Percentiles rank a stretch among this genome's conserved stretches.
phyloP scores from a whole-genome alignment of 2,329 filamentous ascomycete genomes.

The Monosporascus sp. region DNA sequence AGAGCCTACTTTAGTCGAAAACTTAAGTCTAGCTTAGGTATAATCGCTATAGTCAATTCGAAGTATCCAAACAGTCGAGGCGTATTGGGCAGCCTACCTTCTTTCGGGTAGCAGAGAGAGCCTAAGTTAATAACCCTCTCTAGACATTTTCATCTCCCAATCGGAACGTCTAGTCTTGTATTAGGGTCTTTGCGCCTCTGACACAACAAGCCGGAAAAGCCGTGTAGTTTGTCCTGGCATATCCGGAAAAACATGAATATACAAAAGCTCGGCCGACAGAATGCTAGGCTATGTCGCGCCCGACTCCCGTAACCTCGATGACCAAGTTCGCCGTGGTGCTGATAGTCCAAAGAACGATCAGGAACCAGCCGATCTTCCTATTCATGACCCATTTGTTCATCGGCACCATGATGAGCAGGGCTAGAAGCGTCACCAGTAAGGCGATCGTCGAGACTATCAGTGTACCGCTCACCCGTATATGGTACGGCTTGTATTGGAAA shows the following conservation, averaged over 20 bases:
- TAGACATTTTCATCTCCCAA: too few relatives aligned
- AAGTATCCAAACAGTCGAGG: too few relatives aligned
- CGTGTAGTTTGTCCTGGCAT: too few relatives aligned
- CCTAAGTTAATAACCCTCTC: too few relatives aligned
- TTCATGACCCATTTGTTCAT: conserved; percentile 83
- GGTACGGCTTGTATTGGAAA: conserved; percentile 68
- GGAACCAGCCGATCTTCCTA: conserved; percentile 70
- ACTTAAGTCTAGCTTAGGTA: too few relatives aligned
- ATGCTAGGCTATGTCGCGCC: conserved; percentile 31
- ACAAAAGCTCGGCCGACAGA: neutral
- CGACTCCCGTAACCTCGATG: conserved; percentile 64
- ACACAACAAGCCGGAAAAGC: too few relatives aligned
- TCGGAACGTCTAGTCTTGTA: too few relatives aligned
- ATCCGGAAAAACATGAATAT: neutral
- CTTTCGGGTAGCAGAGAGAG: too few relatives aligned
- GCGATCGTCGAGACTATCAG: conserved; percentile 82
- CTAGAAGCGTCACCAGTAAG: conserved; percentile 71
- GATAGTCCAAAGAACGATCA: conserved; percentile 75
- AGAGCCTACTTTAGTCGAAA: too few relatives aligned
- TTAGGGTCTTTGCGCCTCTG: too few relatives aligned
- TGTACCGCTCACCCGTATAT: conserved; percentile 78
- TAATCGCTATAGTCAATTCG: too few relatives aligned
- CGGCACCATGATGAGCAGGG: conserved; percentile 75
- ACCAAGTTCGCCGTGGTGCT: conserved; percentile 79
- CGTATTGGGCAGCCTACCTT: too few relatives aligned